These are phyloP conservation scores for Termitomyces eurrhizus DNA, from an alignment of 768 basidiomycete genomes.

Conservation along the genomic window DNA sequence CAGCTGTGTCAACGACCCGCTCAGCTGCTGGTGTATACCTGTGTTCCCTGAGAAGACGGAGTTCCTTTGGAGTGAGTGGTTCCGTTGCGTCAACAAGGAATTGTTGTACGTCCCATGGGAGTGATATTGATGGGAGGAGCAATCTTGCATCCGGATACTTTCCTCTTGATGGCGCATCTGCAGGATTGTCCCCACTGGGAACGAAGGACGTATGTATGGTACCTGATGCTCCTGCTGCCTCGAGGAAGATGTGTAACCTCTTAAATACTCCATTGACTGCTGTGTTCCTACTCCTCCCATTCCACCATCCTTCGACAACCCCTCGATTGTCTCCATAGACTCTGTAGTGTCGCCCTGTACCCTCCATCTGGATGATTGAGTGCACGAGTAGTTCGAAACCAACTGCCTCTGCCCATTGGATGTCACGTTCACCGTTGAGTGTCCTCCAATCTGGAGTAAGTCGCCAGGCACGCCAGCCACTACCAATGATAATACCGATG, in stretches of 20 bases:
- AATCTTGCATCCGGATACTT: too few relatives aligned
- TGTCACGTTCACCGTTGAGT: slow-evolving; percentile 26
- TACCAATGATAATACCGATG: not conserved
- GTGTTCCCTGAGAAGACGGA: not conserved
- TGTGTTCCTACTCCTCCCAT: slow-evolving; percentile 23
- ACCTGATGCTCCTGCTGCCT: too few relatives aligned
- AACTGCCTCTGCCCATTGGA: slow-evolving; percentile 37
- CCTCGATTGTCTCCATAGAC: slow-evolving; percentile 13
- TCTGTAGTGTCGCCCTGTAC: slow-evolving; percentile 7
- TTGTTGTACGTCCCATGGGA: too few relatives aligned
- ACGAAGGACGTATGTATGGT: slow-evolving; percentile 25
- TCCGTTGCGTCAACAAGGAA: too few relatives aligned
- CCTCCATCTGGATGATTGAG: not conserved
- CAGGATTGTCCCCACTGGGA: slow-evolving; percentile 27
- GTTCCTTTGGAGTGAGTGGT: too few relatives aligned
- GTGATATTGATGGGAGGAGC: too few relatives aligned
- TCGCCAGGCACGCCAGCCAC: not conserved
- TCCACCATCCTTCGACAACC: slow-evolving; percentile 30
- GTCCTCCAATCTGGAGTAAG: too few relatives aligned
- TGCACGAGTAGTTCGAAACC: slow-evolving; percentile 33
- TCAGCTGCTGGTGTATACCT: slow-evolving; percentile 16
- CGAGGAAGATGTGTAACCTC: too few relatives aligned
- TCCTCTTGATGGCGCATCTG: not conserved
- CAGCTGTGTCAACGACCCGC: too few relatives aligned
- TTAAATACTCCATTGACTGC: slow-evolving; percentile 19